Evolutionary conservation across 2,329 filamentous ascomycete species (phyloP), one percentile per base, ranked within the genome.

Genomic region (Coniochaeta sp.): DNA sequence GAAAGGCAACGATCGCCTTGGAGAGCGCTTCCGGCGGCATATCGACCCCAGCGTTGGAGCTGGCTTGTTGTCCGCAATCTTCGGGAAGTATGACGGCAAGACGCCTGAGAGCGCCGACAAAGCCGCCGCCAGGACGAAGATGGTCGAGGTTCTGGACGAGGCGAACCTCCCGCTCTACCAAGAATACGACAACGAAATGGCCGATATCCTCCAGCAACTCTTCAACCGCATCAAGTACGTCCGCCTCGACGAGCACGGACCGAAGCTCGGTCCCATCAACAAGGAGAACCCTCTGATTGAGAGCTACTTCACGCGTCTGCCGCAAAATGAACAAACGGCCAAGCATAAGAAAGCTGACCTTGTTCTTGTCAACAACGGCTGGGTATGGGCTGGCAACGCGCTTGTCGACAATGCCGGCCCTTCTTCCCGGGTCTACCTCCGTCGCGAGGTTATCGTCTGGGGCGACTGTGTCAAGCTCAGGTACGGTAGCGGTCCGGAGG

Each of bases 311-410:
- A 97, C 94, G 0, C 83, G 92, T 26, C 75, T 99, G 35, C 89
- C 91, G 1, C 66, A 79, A 27, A 96, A 95, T 60, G 82, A 87
- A 10, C 82, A 78, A 10, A 96, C 94, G 0, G 78, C 83, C 55
- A 85, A 89, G 62, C 86, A 95, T 62, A 84, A 84, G 52, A 77
- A 84, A 1, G 85, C 86, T 52, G 86, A 91, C 40, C 77, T 95
- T 45, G 89, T 89, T 2, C 72, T 99, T 49, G 91, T 86, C 35
- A 97, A 97, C 70, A 99, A 99, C 64, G 94, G 94, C 40, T 99
- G 94, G 94, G 91, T 99, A 8, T 99, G 94, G 94, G 92, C 89
- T 53, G 92, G 92, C 6, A 95, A 97, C 70, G 92, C 94, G 1
- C 80, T 97, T 69, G 79, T 89, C 40, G 94, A 99, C 71, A 94